Evolutionary conservation across 306 rosid genomes (phyloP).

Genomic region (Argentina anserina): DNA sequence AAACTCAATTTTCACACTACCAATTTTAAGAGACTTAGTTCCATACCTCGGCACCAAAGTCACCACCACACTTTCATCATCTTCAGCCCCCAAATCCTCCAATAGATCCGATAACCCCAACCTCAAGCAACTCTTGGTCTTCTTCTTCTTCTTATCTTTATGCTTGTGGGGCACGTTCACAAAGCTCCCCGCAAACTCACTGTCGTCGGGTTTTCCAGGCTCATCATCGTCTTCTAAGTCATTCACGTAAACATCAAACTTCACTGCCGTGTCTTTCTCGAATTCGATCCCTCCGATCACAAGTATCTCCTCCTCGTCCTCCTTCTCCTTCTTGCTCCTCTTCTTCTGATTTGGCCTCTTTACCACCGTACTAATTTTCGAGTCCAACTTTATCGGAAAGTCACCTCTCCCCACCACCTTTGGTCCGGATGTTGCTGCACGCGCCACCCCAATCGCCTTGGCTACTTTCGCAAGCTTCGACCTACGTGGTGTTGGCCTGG

Average conservation of each 20-base stretch:
- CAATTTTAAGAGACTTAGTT: slow-evolving; percentile 31
- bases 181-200: slow-evolving; percentile 76
- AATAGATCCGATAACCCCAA: slow-evolving; percentile 57
- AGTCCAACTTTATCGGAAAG: slow-evolving; percentile 48
- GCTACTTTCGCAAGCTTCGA: background rate
- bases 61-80: slow-evolving; percentile 58
- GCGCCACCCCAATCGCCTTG: slow-evolving; percentile 34
- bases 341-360: slow-evolving; percentile 51
- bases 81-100: slow-evolving; percentile 68
- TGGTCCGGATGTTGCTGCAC: slow-evolving; percentile 28
- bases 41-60: slow-evolving; percentile 67
- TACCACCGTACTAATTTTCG: slow-evolving; percentile 38
- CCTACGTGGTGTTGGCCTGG: slow-evolving; percentile 45
- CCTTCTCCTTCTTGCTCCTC: slow-evolving; percentile 43
- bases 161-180: slow-evolving; percentile 63
- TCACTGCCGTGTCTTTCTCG: slow-evolving; percentile 35
- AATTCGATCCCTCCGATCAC: slow-evolving; percentile 47
- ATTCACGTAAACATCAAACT: slow-evolving; percentile 68
- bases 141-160: slow-evolving; percentile 36
- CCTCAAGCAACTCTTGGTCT: slow-evolving; percentile 30
- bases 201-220: slow-evolving; percentile 28
- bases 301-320: slow-evolving; percentile 44
- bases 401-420: background rate
- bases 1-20: slow-evolving; percentile 43
- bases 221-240: slow-evolving; percentile 51